Base-by-base conservation (phyloP, 148 eudicot genomes). In the Fagopyrum esculentum region DNA sequence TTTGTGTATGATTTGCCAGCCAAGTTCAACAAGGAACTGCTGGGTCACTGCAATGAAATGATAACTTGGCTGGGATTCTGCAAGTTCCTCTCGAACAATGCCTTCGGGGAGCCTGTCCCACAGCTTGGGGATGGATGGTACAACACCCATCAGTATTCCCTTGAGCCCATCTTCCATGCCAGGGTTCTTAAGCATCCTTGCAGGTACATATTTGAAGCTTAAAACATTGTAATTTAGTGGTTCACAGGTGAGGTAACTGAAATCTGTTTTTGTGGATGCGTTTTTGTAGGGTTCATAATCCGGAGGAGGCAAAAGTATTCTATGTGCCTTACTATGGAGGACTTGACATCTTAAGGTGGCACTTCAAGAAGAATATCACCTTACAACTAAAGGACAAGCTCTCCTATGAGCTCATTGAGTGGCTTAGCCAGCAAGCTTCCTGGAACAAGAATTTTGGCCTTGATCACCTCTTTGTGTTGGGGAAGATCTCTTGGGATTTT, bases 261-360 rank as follows among this genome's bases (percentile, higher is more conserved):
- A 10, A 44, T 6, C 12, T 19, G 13, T 2, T 16, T 44, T 16
- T 69, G 50, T 16, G 50, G 6, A 2, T 17, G 13, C 1, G 30
- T 64, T 0, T 64, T 40, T 71, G 9, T 71, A 82, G 98, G 69
- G 93, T 89, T 6, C 66, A 89, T 57, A 74, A 87, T 3, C 69
- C 51, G 45, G 81, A 85, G 30, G 89, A 89, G 56, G 96, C 98
- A 0, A 89, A 83, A 73, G 83, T 93, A 3, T 93, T 93, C 76
- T 90, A 88, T 45, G 98, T 93, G 10, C 98, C 98, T 6, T 93
- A 78, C 55, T 93, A 93, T 71, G 96, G 88, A 9, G 96, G 98
- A 6, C 47, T 89, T 29, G 96, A 90, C 57, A 74, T 89, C 60
- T 60, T 93, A 70, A 79, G 91, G 75, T 89, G 96, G 96, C 92